Percentiles rank a stretch among this genome's conserved stretches.
These are phyloP conservation scores for Calonectria pseudoturangicola DNA, from an alignment of 2,329 filamentous ascomycete species.

Conservation along the genomic window DNA sequence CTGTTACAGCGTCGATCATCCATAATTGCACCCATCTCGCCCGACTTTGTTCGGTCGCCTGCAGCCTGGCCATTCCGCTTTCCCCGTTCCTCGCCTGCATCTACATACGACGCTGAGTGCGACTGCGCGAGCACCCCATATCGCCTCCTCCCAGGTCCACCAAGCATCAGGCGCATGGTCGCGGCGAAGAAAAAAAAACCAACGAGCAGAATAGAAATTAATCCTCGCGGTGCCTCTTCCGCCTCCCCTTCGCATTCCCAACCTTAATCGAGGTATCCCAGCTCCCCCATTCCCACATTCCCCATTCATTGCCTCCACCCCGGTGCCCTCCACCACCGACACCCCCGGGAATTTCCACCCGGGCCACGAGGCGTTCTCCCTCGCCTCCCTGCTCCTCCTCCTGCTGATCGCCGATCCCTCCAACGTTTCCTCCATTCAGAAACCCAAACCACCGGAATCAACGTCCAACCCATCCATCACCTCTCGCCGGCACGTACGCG, in stretches of 20 bases:
- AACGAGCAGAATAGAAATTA: not conserved
- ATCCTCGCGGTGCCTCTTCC: not conserved
- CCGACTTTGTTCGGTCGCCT: not conserved
- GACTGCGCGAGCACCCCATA: not conserved
- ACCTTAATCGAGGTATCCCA: slow-evolving; percentile 14
- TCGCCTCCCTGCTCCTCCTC: slow-evolving; percentile 37
- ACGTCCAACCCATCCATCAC: slow-evolving; percentile 13
- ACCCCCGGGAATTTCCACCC: slow-evolving; percentile 37
- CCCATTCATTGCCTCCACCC: slow-evolving; percentile 23
- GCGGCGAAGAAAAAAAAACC: not conserved
- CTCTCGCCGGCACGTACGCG: slow-evolving; percentile 4
- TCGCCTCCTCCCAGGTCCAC: not conserved
- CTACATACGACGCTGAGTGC: not conserved
- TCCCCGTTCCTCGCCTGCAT: slow-evolving; percentile 8
- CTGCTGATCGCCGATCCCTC: slow-evolving; percentile 39
- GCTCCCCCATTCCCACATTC: slow-evolving; percentile 13
- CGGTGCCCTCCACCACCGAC: slow-evolving; percentile 13
- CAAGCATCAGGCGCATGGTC: too few relatives aligned
- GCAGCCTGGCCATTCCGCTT: slow-evolving; percentile 5
- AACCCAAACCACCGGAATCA: slow-evolving; percentile 28
- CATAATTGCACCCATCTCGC: slow-evolving; percentile 36
- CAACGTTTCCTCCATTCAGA: slow-evolving; percentile 27
- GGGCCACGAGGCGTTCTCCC: slow-evolving; percentile 30
- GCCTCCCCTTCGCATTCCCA: slow-evolving; percentile 21
- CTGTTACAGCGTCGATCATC: slow-evolving; percentile 45